These are phyloP conservation scores for Calonectria naviculata DNA, from an alignment of 2,329 filamentous ascomycete genomes.

Conservation along the genomic window DNA sequence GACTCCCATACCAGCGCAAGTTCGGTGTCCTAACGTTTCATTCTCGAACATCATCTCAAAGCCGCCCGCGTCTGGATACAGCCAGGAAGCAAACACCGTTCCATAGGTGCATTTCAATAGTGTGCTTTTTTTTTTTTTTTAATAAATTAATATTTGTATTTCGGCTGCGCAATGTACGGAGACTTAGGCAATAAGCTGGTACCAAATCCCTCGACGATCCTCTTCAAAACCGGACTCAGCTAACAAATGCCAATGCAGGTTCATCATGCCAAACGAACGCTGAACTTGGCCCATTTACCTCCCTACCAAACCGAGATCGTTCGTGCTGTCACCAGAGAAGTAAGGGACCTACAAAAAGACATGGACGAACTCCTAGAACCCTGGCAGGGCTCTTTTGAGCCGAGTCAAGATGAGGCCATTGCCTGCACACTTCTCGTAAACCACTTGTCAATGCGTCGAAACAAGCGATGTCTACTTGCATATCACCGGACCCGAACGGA, in stretches of 20 bases:
- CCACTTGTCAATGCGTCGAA: conserved; percentile 93
- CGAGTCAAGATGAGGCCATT: conserved; percentile 81
- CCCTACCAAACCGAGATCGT: conserved; percentile 94
- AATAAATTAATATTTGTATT: not conserved
- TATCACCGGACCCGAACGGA: conserved; percentile 93
- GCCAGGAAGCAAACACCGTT: too few relatives aligned
- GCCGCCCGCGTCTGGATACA: not conserved
- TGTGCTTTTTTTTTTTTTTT: too few relatives aligned
- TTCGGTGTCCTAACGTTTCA: conserved; percentile 6
- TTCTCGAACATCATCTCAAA: not conserved
- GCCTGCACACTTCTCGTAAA: conserved; percentile 93
- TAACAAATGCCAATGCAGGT: conserved; percentile 65
- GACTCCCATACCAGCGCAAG: conserved; percentile 19
- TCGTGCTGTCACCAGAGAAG: conserved; percentile 87
- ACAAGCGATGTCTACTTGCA: conserved; percentile 94
- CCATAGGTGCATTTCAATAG: too few relatives aligned
- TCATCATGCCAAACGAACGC: conserved; percentile 94
- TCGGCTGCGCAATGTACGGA: conserved; percentile 76
- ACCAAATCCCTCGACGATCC: conserved; percentile 26
- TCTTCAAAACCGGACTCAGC: not conserved
- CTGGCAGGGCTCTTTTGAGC: conserved; percentile 88
- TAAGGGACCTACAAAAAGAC: conserved; percentile 92
- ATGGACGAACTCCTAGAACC: conserved; percentile 82
- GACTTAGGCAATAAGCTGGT: conserved; percentile 89
- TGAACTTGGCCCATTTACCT: conserved; percentile 86